Percentiles rank a stretch among this genome's conserved stretches.
Evolutionary conservation across 1,284 basidiomycete genomes (phyloP).

Genomic region (Xanthoconium separans): DNA sequence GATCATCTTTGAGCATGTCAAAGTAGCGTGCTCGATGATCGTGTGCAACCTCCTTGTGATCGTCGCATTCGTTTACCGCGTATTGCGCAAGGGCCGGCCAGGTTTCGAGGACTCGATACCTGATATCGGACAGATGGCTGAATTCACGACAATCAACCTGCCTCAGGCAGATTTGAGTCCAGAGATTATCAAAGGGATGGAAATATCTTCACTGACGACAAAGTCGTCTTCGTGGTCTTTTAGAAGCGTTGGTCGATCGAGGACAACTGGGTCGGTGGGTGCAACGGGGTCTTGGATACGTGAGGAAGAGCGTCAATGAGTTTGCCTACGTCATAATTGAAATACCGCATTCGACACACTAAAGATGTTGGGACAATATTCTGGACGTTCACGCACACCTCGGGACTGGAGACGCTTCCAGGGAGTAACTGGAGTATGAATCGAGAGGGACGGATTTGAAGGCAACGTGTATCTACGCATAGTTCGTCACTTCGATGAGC

Average conservation of each 20-base stretch:
- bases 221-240: conserved; percentile 15
- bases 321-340: neutral
- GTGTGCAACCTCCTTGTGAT: conserved; percentile 9
- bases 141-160: conserved; percentile 18
- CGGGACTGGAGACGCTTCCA: neutral
- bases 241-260: neutral
- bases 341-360: too few relatives aligned
- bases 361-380: too few relatives aligned
- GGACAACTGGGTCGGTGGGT: neutral
- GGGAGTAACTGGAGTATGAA: neutral
- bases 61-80: conserved; percentile 11
- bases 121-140: neutral
- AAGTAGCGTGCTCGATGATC: conserved; percentile 23
- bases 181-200: conserved; percentile 1
- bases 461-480: too few relatives aligned
- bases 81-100: conserved; percentile 1
- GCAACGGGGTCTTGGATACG: neutral
- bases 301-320: neutral
- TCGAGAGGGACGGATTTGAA: neutral
- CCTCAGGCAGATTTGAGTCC: neutral
- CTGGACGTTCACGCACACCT: too few relatives aligned
- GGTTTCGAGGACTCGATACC: conserved; percentile 1
- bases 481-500: too few relatives aligned
- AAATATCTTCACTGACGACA: neutral
- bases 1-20: conserved; percentile 23